Evolutionary conservation across 2,329 filamentous ascomycete genomes (phyloP), one percentile per base, ranked within the genome.

Genomic region (Pseudocercospora eumusae): DNA sequence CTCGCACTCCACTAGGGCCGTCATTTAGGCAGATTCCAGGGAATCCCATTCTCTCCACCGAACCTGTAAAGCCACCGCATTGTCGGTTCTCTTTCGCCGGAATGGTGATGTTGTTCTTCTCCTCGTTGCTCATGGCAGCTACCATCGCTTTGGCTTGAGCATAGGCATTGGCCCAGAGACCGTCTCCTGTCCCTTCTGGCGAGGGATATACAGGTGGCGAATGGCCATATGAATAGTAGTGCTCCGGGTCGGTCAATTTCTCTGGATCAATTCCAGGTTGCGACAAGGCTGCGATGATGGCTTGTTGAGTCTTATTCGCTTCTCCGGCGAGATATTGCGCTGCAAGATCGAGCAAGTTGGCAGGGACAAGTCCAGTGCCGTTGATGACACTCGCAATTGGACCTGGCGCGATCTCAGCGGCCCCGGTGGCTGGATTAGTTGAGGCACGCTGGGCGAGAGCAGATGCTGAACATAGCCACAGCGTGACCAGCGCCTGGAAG

Each of bases 21-120:
- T 79, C 77, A 11, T 76, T 74, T 1, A 79, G 67, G 57, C 78
- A 80, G 4, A 80, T 69, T 10, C 77, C 76, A n/a, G 68, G 70
- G 58, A 77, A 79, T 13, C 74, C 74, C 4, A 79, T 70, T 5
- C 76, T 67, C 10, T 70, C 63, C 10, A 79, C 75, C 11, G 74
- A 69, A 6, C 71, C 72, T 11, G 76, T 75, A 69, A 92, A 91
- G 28, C 90, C 78, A 33, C 87, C 70, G 58, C 77, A 79, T 20
- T 71, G 70, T 21, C 62, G 62, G 9, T 25, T 60, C 23, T 64
- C 59, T 15, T 40, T 53, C 6, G 56, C 59, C 11, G 64, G 64
- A 15, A 74, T 75, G 2, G 78, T 76, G 36, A 79, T 77, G 49
- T 73, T 74, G 33, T 76, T 69, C 68, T 79, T 79, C 42, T 79